Conservation (phyloP, 1,284 basidiomycete species). For the Ustilago hordei region DNA sequence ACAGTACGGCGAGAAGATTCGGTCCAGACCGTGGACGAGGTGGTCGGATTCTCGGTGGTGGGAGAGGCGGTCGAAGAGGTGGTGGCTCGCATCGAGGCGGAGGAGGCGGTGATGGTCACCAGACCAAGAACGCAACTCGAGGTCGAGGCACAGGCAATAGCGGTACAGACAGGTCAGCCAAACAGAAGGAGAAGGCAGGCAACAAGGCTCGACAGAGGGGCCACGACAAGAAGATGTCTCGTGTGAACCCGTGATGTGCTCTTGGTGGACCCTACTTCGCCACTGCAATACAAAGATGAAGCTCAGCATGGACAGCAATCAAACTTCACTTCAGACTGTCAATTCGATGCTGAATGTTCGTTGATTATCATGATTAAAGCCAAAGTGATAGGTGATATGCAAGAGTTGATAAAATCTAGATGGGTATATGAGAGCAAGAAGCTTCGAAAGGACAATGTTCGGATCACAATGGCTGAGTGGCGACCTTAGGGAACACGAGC, state of each 20-base stretch:
- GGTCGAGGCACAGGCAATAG: conserved; percentile 48
- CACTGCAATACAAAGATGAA: not conserved
- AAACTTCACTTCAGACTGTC: not conserved
- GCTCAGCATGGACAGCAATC: not conserved
- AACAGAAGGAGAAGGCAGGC: conserved; percentile 53
- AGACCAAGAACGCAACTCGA: conserved; percentile 29
- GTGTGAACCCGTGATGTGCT: conserved; percentile 14
- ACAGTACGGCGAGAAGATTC: conserved; percentile 5
- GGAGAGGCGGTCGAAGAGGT: conserved; percentile 35
- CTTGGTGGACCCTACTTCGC: not conserved
- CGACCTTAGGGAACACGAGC: conserved; percentile 45
- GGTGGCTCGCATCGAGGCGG: conserved; percentile 24
- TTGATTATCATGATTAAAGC: not conserved
- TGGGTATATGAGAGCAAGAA: conserved; percentile 17
- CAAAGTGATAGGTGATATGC: not conserved
- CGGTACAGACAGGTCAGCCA: conserved; percentile 35
- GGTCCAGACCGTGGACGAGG: conserved; percentile 54
- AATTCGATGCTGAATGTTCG: not conserved
- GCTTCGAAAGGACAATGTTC: not conserved
- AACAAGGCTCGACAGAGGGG: conserved; percentile 46
- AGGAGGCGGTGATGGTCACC: conserved; percentile 14
- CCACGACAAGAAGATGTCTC: conserved; percentile 52
- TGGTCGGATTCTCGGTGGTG: conserved; percentile 43
- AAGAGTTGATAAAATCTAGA: not conserved
- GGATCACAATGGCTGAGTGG: conserved; percentile 18